phyloP scores from a whole-genome alignment of 2,329 filamentous ascomycete genomes.

The Parastagonospora nodorum region DNA sequence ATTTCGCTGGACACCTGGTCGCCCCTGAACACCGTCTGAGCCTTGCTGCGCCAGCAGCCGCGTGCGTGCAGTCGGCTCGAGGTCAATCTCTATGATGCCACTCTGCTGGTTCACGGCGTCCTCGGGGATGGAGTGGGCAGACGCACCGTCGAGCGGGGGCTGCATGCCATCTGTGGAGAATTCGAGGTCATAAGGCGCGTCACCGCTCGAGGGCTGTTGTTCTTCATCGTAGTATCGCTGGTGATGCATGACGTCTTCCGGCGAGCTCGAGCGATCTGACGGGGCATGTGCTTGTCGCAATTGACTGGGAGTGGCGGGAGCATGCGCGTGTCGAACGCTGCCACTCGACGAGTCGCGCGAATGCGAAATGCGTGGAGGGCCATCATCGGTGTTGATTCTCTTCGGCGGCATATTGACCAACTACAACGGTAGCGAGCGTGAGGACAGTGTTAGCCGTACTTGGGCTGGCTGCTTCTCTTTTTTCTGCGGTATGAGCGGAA shows the following conservation, averaged over 20 bases:
- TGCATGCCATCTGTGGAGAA: slow-evolving; percentile 40
- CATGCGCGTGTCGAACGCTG: slow-evolving; percentile 40
- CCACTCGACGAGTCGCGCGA: slow-evolving; percentile 39
- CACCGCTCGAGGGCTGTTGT: slow-evolving; percentile 21
- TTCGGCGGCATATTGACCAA: slow-evolving; percentile 31
- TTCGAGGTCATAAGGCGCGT: slow-evolving; percentile 21
- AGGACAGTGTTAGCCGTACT: slow-evolving; percentile 14
- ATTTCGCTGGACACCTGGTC: slow-evolving; percentile 59
- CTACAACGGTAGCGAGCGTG: slow-evolving; percentile 1
- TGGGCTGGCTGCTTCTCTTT: slow-evolving; percentile 12
- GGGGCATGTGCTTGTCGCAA: slow-evolving; percentile 52
- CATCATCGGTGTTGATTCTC: slow-evolving; percentile 18
- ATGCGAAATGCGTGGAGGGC: slow-evolving; percentile 30
- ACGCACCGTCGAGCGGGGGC: slow-evolving; percentile 37
- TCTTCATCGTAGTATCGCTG: slow-evolving; percentile 28
- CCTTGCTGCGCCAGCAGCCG: slow-evolving; percentile 46
- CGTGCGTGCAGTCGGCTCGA: slow-evolving; percentile 45
- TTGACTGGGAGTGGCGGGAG: slow-evolving; percentile 44
- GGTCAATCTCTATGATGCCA: slow-evolving; percentile 29
- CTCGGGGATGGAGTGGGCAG: slow-evolving; percentile 32
- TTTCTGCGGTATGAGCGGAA: slow-evolving; percentile 11
- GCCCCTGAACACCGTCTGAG: slow-evolving; percentile 40
- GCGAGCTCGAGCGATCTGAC: slow-evolving; percentile 47
- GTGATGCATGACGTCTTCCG: slow-evolving; percentile 46
- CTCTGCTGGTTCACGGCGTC: slow-evolving; percentile 17